Evolutionary conservation across 2,329 filamentous ascomycete genomes (phyloP), one percentile per base, ranked within the genome.

Genomic region (Diaporthe nobilis): DNA sequence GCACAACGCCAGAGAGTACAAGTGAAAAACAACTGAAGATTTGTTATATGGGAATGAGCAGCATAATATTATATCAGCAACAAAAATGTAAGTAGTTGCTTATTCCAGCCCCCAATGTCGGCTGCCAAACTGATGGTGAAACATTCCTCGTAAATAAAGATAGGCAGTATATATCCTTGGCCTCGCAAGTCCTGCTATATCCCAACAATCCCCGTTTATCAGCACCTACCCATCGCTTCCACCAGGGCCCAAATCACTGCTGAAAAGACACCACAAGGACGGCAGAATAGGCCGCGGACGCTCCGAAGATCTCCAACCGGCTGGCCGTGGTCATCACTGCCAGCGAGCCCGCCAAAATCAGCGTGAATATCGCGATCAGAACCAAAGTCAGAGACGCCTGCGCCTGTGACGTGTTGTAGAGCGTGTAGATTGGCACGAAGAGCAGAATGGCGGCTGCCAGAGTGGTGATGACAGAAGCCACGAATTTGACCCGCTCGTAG

Each of bases 211-310:
- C 17, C 42, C 42, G 6, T 17, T 34, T 57, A 17, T 17, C 25
- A 57, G n/a, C 15, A 12, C 34, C 20, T 37, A 37, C 3, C 15
- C 17, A 22, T 37, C 25, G 20, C 65, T 22, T 10, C 25, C 44
- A 34, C 42, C 71, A 10, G 55, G 31, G 7, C 42, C 65, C 12
- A 77, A 75, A 15, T 77, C 71, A 25, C 75, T 75, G 57, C 76
- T 77, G 34, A 75, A 6, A 28, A 72, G 58, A 17, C 0, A 72
- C 70, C 57, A 72, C 70, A 51, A 61, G 55, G 5, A 72, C 70
- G 8, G 74, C 74, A n/a, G 60, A 75, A 34, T 76, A 77, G 12
- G 75, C 75, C 8, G 75, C 76, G 34, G 72, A 77, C 5, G 74
- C 67, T 4, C 72, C 76, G 28, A 76, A 76, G 28, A 76, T 44